Evolutionary conservation across 306 rosid genomes (phyloP).

Genomic region (Hippophae gyantsensis): DNA sequence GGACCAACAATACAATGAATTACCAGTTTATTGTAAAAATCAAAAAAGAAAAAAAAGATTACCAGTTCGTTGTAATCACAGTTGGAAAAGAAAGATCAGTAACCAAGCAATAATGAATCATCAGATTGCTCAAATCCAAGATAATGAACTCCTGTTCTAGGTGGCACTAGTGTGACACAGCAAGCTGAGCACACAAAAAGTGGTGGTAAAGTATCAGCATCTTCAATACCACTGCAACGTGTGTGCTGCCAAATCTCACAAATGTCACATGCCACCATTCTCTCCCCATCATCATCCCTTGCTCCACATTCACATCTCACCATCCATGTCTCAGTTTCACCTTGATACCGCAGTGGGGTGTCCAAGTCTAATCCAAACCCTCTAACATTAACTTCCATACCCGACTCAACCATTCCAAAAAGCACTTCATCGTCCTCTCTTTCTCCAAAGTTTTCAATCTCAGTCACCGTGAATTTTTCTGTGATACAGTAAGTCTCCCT

Average conservation of each 20-base stretch:
- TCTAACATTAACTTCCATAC: slow-evolving; percentile 47
- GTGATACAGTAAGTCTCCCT: slow-evolving; percentile 74
- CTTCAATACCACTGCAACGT: slow-evolving; percentile 59
- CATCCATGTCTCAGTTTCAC: slow-evolving; percentile 62
- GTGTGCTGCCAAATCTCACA: slow-evolving; percentile 92
- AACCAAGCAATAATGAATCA: too few species aligned
- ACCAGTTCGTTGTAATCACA: too few species aligned
- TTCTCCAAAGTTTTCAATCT: slow-evolving; percentile 42
- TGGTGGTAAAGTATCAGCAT: slow-evolving; percentile 55
- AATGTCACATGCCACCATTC: slow-evolving; percentile 83
- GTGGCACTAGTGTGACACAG: slow-evolving; percentile 42
- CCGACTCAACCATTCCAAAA: slow-evolving; percentile 53
- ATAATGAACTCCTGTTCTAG: slow-evolving; percentile 2
- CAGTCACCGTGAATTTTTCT: slow-evolving; percentile 42
- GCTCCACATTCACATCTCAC: slow-evolving; percentile 86
- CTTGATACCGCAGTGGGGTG: slow-evolving; percentile 47
- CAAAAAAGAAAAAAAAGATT: too few species aligned
- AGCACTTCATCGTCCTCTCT: slow-evolving; percentile 46
- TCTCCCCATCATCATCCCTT: slow-evolving; percentile 77
- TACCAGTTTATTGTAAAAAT: too few species aligned
- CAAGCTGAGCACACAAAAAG: slow-evolving; percentile 62
- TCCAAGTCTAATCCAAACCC: slow-evolving; percentile 42
- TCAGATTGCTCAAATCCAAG: too few species aligned
- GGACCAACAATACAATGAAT: too few species aligned
- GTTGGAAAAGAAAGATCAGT: too few species aligned